Evolutionary conservation across 306 rosid species (phyloP).

Genomic region (Acacia crassicarpa): DNA sequence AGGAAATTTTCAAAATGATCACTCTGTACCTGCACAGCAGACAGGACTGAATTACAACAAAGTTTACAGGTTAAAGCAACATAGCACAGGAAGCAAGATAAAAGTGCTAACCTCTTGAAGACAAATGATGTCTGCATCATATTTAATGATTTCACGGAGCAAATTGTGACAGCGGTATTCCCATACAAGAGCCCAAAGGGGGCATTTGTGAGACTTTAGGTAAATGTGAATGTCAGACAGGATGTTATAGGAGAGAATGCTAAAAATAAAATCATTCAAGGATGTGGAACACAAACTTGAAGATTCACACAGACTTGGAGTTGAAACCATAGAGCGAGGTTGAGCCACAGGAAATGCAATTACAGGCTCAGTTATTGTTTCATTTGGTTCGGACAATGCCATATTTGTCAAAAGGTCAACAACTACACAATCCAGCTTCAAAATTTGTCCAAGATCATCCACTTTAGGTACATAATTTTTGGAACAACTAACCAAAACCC

Average conservation of each 20-base stretch:
- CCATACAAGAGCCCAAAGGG: constrained; percentile 41
- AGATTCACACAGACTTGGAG: neutral
- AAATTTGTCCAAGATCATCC: constrained; percentile 27
- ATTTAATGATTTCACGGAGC: constrained; percentile 35
- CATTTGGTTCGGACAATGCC: constrained; percentile 15
- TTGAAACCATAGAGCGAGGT: constrained; percentile 22
- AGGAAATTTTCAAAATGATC: constrained; percentile 39
- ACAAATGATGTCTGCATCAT: constrained; percentile 44
- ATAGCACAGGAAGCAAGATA: neutral
- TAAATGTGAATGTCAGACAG: constrained; percentile 18
- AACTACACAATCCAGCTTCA: constrained; percentile 32
- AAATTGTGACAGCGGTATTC: constrained; percentile 37
- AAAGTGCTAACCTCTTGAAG: constrained; percentile 45
- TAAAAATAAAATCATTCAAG: constrained; percentile 6
- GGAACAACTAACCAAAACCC: constrained; percentile 22
- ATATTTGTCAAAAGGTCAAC: constrained; percentile 23
- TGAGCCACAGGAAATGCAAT: constrained; percentile 15
- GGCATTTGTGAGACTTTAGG: constrained; percentile 23
- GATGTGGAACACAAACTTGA: neutral
- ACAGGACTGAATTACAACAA: neutral
- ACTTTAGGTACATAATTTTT: constrained; percentile 26
- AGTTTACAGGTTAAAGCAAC: neutral
- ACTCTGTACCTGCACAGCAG: constrained; percentile 36
- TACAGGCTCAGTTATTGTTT: constrained; percentile 29
- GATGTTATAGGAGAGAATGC: constrained; percentile 43